Percentiles rank a stretch among this genome's conserved stretches.
These are phyloP conservation scores for Lablab purpureus DNA, from an alignment of 306 rosid species.

Conservation along the genomic window DNA sequence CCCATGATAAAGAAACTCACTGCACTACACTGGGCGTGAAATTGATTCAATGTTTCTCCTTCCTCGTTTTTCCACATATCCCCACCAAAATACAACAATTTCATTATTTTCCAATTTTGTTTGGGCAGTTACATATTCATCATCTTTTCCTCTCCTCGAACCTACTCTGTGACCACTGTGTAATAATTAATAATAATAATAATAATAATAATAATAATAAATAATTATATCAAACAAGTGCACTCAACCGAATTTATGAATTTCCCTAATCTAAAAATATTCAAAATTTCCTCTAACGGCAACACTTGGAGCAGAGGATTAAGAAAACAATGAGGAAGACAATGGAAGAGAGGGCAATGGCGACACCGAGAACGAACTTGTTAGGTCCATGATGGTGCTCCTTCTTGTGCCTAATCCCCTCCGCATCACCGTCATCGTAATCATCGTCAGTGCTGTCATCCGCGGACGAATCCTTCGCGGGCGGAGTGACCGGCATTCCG, in stretches of 20 bases:
- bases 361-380: constrained; percentile 94
- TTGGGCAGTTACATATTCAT: constrained; percentile 32
- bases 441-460: constrained; percentile 62
- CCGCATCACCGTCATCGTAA: constrained; percentile 61
- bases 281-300: constrained; percentile 61
- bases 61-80: constrained; percentile 26
- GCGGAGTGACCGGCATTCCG: constrained; percentile 81
- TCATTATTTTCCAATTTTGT: constrained; percentile 26
- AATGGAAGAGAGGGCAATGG: constrained; percentile 91
- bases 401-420: constrained; percentile 51
- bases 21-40: constrained; percentile 46
- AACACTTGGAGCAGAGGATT: constrained; percentile 75
- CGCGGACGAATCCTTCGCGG: constrained; percentile 63
- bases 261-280: constrained; percentile 62
- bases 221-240: constrained; percentile 39
- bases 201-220: constrained; percentile 28
- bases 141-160: neutral
- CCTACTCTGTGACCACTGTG: constrained; percentile 44
- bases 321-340: constrained; percentile 86
- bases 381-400: constrained; percentile 83
- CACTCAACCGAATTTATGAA: constrained; percentile 46
- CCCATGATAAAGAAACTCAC: constrained; percentile 27
- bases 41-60: constrained; percentile 41
- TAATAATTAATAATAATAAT: neutral
- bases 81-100: constrained; percentile 41